These are phyloP conservation scores for Silene latifolia DNA, from an alignment of 148 eudicot species.

Conservation along the genomic window DNA sequence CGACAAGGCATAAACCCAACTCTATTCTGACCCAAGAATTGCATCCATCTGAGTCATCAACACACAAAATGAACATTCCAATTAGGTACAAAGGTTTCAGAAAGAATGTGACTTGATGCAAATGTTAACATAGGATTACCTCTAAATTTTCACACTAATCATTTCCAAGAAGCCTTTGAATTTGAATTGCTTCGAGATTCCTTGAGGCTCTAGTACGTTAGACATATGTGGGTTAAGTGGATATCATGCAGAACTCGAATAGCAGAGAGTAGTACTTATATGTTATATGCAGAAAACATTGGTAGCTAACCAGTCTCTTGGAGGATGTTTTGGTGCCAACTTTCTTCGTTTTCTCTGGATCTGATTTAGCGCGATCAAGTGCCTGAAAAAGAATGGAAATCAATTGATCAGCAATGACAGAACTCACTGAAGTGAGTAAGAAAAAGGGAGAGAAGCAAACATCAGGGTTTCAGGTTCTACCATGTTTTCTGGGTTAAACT, in stretches of 20 bases:
- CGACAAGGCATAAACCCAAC: too few relatives aligned
- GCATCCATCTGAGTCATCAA: too few relatives aligned
- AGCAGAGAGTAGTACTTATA: not conserved
- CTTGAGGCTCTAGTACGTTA: slow-evolving; percentile 48
- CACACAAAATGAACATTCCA: too few relatives aligned
- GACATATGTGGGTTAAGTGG: slow-evolving; percentile 6
- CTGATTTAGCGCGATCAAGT: slow-evolving; percentile 86
- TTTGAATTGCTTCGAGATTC: slow-evolving; percentile 42
- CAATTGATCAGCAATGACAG: not conserved
- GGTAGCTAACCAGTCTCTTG: slow-evolving; percentile 64
- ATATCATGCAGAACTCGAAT: not conserved
- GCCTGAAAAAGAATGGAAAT: slow-evolving; percentile 40
- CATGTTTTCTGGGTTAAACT: not conserved
- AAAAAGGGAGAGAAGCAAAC: not conserved
- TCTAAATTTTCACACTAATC: slow-evolving; percentile 12
- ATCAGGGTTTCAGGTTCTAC: not conserved
- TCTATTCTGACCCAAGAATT: too few relatives aligned
- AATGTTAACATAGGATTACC: slow-evolving; percentile 14
- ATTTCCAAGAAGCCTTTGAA: slow-evolving; percentile 34
- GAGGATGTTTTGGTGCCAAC: slow-evolving; percentile 59
- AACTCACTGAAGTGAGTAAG: too few relatives aligned
- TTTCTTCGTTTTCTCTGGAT: slow-evolving; percentile 48
- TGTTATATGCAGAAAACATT: not conserved
- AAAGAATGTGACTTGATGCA: not conserved
- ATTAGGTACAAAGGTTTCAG: too few relatives aligned